Evolutionary conservation across 169 alveolate genomes (phyloP).

Genomic region (Babesia ovis): DNA sequence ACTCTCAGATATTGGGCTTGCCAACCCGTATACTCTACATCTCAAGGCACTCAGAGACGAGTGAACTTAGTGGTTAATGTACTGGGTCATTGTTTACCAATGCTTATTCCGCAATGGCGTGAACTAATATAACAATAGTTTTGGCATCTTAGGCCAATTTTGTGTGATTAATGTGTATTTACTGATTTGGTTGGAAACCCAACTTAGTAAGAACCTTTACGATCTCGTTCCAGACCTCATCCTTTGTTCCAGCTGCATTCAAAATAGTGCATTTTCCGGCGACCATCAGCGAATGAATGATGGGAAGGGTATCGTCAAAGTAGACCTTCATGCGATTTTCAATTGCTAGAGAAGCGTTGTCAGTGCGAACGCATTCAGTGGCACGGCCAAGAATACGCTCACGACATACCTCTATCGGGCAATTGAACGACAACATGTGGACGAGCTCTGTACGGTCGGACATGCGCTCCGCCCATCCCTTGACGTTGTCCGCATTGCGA

Average conservation of each 20-base stretch:
- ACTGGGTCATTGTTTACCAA: not conserved
- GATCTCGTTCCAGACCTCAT: constrained; percentile 75
- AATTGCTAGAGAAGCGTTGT: constrained; percentile 91
- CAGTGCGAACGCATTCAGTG: constrained; percentile 88
- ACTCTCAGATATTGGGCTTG: constrained; percentile 51
- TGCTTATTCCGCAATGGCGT: not conserved
- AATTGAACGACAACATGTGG: constrained; percentile 65
- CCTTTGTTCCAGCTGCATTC: constrained; percentile 79
- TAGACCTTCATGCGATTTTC: constrained; percentile 90
- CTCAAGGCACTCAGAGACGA: constrained; percentile 68
- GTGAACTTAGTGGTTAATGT: not conserved
- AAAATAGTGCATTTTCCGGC: constrained; percentile 79
- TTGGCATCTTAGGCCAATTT: not conserved
- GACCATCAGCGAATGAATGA: constrained; percentile 81
- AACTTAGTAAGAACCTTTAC: constrained; percentile 15
- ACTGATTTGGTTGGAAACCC: constrained; percentile 22
- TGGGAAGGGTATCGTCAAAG: constrained; percentile 90
- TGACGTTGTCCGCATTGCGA: constrained; percentile 86
- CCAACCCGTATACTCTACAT: constrained; percentile 61
- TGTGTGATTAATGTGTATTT: not conserved
- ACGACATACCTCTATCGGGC: constrained; percentile 64
- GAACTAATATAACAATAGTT: no score
- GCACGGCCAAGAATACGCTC: constrained; percentile 70
- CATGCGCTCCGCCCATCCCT: constrained; percentile 82
- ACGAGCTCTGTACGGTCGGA: constrained; percentile 64